phyloP scores from a whole-genome alignment of 306 rosid species.

The Vicia sativa region DNA sequence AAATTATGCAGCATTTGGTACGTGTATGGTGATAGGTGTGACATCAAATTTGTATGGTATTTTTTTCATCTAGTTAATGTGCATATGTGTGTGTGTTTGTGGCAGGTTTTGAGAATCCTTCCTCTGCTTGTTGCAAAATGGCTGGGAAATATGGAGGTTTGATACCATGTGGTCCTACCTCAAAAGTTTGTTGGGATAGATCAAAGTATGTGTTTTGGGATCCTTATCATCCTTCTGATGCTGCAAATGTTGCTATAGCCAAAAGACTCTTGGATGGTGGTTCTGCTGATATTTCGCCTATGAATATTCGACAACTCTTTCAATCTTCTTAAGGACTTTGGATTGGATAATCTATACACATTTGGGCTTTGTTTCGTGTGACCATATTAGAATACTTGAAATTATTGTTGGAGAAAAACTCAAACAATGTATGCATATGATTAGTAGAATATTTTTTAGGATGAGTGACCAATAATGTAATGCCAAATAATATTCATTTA shows the following conservation, averaged over 20 bases:
- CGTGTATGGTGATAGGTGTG: neutral
- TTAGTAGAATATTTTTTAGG: no score
- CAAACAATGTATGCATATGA: no score
- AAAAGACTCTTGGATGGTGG: conserved; percentile 55
- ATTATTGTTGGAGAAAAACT: no score
- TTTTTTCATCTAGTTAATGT: neutral
- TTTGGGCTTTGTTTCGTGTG: no score
- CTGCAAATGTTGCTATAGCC: conserved; percentile 60
- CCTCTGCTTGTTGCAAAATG: conserved; percentile 58
- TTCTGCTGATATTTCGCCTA: conserved; percentile 49
- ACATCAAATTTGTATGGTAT: conserved; percentile 11
- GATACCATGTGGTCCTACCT: conserved; percentile 58
- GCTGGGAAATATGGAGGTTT: conserved; percentile 69
- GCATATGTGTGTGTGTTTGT: conserved; percentile 9
- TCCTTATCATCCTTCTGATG: conserved; percentile 69
- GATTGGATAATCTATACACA: no score
- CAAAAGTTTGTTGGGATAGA: conserved; percentile 59
- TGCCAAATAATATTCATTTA: no score
- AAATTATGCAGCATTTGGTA: conserved; percentile 54
- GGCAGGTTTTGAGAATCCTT: conserved; percentile 60
- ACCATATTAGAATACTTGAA: no score
- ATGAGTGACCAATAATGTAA: no score
- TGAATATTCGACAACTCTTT: conserved; percentile 49
- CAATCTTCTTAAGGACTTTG: neutral
- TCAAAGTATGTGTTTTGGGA: conserved; percentile 74